Base-by-base conservation (phyloP, 2,329 filamentous ascomycete genomes). In the Metarhizium humberi region DNA sequence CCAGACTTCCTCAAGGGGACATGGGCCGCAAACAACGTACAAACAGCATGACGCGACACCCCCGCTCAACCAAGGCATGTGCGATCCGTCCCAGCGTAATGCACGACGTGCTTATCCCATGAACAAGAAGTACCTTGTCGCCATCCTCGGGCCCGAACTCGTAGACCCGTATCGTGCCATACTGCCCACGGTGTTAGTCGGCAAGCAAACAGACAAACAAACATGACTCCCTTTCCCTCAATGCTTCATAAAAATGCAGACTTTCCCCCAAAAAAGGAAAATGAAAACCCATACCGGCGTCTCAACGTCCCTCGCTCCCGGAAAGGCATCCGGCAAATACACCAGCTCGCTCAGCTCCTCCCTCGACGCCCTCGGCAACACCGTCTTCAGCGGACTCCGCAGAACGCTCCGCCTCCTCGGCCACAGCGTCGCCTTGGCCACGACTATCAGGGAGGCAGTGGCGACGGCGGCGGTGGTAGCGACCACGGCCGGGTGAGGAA, bases 101-200 rank as follows among this genome's bases (percentile, higher is more conserved):
- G 67, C 87, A 90, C 0, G 90, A 87, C 0, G 89, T 95, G 58
- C 85, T 90, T 66, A 95, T 92, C 48, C 90, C 90, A 67, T 95
- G 90, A 8, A 95, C 76, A 38, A 95, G 77, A 16, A 95, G 70
- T 4, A 94, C 84, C 63, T 88, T 92, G 49, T 80, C 78, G 7
- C 90, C 90, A 54, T 81, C 70, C 52, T 84, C 78, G 1, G 89
- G 87, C 1, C 90, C 90, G 72, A 87, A 95, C 73, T 95, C 90
- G 66, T 94, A 94, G 25, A 89, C 86, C 42, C 88, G 77, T 54
- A 91, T 84, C 38, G 77, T 83, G 51, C 90, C 90, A 67, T 90
- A 92, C 64, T 81, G 50, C 45, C 7, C 32, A 7, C 7, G 32
- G 32, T 11, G 32, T 34, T 34, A 34, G 32, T 11, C 32, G 32